A percentile compares a stretch with the other conserved stretches of the same genome.
Evolutionary conservation across 495 filamentous ascomycete species (phyloP).

Genomic region (Penicillium silybi): DNA sequence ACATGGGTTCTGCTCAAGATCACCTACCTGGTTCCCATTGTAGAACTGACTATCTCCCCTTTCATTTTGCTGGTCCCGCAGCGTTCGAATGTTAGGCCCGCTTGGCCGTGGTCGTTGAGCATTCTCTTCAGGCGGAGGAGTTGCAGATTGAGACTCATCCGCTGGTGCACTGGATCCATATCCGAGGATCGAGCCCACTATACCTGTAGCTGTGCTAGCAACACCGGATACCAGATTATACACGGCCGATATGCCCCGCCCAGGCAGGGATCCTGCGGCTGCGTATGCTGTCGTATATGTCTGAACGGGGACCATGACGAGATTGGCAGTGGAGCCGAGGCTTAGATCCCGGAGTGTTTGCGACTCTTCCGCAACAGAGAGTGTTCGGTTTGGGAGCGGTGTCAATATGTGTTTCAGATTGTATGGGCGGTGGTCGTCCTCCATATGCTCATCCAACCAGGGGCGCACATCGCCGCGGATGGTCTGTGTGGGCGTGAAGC

Average conservation of each 20-base stretch:
- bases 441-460: conserved; percentile 65
- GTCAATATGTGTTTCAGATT: conserved; percentile 81
- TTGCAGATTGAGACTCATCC: conserved; percentile 2
- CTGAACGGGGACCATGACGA: conserved; percentile 72
- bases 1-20: background rate
- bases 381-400: conserved; percentile 67
- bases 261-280: conserved; percentile 33
- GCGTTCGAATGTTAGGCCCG: conserved; percentile 49
- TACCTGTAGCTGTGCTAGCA: conserved; percentile 41
- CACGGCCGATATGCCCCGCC: conserved; percentile 37
- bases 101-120: conserved; percentile 16
- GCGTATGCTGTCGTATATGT: conserved; percentile 61
- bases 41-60: conserved; percentile 65
- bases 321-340: conserved; percentile 70
- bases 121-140: conserved; percentile 9
- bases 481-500: conserved; percentile 61
- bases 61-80: conserved; percentile 51
- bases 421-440: conserved; percentile 57
- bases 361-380: conserved; percentile 71
- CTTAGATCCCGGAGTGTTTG: conserved; percentile 61
- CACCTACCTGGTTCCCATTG: conserved; percentile 80
- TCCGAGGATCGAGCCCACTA: conserved; percentile 56
- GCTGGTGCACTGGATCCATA: conserved; percentile 32
- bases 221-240: conserved; percentile 43
- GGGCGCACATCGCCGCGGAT: conserved; percentile 65